Conservation (phyloP, 73 alveolate species). For the Paramecium primaurelia region DNA sequence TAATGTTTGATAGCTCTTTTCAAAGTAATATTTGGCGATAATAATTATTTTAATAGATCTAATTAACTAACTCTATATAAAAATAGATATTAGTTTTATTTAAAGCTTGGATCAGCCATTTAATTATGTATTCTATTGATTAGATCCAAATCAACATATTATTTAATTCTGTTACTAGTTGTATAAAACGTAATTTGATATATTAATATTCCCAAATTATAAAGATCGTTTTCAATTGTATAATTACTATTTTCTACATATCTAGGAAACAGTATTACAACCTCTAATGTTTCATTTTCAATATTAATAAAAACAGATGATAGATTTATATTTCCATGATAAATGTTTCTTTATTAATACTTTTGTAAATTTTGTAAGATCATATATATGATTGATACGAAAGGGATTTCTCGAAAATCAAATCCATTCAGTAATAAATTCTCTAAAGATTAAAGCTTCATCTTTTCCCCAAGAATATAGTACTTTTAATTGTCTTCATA, state of each 20-base stretch:
- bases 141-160: neutral
- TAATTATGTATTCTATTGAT: neutral
- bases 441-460: conserved; percentile 2
- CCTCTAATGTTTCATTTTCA: neutral
- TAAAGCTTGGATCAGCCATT: neutral
- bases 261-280: neutral
- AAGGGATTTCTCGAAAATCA: conserved; percentile 14
- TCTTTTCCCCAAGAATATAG: neutral
- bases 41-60: neutral
- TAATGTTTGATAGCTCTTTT: neutral
- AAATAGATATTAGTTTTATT: neutral
- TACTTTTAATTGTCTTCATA: neutral
- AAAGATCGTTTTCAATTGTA: neutral
- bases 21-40: neutral
- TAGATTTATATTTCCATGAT: conserved; percentile 10
- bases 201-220: neutral
- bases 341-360: neutral
- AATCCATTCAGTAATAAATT: neutral
- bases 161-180: neutral
- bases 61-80: conserved; percentile 18
- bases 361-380: neutral
- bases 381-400: conserved; percentile 13
- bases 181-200: neutral
- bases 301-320: neutral
- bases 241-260: neutral